Evolutionary conservation across 2,329 filamentous ascomycete species (phyloP).

Genomic region (Sclerotinia nivalis): DNA sequence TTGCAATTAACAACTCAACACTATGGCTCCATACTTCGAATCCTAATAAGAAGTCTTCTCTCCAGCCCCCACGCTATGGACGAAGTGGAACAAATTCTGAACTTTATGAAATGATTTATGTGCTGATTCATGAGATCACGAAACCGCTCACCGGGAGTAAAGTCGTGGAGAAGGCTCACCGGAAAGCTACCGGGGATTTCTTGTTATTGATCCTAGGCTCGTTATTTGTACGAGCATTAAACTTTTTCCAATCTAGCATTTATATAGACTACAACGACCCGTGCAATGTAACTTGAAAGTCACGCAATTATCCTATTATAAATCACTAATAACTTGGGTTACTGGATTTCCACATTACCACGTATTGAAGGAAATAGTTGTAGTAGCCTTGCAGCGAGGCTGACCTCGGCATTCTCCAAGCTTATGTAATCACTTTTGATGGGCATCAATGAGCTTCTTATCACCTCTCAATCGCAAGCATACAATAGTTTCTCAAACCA

Average conservation of each 20-base stretch:
- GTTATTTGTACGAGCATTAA: not conserved
- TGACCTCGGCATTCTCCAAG: not conserved
- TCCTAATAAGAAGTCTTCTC: not conserved
- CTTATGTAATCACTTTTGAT: not conserved
- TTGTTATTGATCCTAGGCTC: not conserved
- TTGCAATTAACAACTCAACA: not conserved
- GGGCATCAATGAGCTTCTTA: not conserved
- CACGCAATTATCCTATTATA: too few species aligned
- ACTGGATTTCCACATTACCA: too few species aligned
- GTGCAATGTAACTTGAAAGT: too few species aligned
- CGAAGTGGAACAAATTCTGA: too few species aligned
- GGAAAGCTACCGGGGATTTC: not conserved
- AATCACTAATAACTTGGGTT: too few species aligned
- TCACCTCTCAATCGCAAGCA: not conserved
- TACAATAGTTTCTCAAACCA: not conserved
- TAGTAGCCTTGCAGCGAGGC: constrained; percentile 1
- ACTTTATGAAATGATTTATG: too few species aligned
- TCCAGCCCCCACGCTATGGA: not conserved
- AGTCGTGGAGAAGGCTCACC: not conserved
- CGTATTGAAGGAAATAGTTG: too few species aligned
- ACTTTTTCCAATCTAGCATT: too few species aligned
- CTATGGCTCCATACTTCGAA: not conserved
- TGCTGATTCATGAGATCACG: too few species aligned
- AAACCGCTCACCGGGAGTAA: too few species aligned
- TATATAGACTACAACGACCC: too few species aligned